Conservation (phyloP, 2,329 filamentous ascomycete genomes). For the Cytospora mali region DNA sequence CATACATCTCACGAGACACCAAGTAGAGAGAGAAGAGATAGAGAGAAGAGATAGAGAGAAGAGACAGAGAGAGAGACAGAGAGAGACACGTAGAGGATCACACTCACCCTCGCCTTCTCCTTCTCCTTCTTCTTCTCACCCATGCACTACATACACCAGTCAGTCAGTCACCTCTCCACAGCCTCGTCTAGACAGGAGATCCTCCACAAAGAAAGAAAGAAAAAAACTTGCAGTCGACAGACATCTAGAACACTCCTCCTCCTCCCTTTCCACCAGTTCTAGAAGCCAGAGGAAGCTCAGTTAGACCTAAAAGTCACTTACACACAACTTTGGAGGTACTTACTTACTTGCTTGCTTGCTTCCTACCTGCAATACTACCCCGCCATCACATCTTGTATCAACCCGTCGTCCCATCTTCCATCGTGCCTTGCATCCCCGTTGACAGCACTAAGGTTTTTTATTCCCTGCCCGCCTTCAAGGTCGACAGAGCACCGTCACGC, state of each 20-base stretch:
- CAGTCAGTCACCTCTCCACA: neutral
- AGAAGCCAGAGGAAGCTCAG: slow-evolving; percentile 1
- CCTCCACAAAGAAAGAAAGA: neutral
- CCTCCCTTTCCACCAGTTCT: no score
- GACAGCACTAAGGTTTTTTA: neutral
- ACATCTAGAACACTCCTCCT: slow-evolving; percentile 23
- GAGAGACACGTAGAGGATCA: slow-evolving; percentile 9
- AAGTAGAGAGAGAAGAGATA: neutral
- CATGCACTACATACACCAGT: neutral
- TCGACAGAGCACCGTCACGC: slow-evolving; percentile 18
- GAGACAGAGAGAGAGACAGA: no score
- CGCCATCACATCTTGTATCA: neutral
- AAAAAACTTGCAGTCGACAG: no score
- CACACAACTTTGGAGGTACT: no score
- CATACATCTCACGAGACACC: neutral
- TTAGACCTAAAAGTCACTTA: no score
- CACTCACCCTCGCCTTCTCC: slow-evolving; percentile 17
- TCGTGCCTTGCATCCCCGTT: neutral
- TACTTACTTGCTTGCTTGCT: neutral
- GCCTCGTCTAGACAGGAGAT: neutral
- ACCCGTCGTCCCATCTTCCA: neutral
- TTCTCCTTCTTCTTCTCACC: neutral
- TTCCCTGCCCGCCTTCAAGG: neutral
- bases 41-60: no score
- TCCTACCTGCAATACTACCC: neutral